Percentiles rank a stretch among this genome's conserved stretches.
Conservation (phyloP, 225 moss, liverwort and hornwort genomes). For the Bryum argenteum region DNA sequence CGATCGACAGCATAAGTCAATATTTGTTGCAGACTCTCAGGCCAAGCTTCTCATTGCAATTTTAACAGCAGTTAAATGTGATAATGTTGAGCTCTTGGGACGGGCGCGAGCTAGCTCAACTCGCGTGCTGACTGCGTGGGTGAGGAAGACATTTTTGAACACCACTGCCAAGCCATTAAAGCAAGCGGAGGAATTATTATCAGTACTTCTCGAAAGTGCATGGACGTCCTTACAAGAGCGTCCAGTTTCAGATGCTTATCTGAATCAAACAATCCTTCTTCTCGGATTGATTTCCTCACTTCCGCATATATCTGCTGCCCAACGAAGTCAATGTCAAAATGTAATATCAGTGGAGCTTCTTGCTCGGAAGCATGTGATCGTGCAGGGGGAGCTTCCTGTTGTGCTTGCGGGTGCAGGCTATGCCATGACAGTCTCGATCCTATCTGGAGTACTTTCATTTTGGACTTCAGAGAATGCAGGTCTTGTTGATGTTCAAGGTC, state of each 20-base stretch:
- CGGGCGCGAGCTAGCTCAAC: constrained; percentile 60
- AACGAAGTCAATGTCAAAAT: constrained; percentile 55
- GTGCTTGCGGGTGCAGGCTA: constrained; percentile 86
- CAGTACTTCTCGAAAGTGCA: constrained; percentile 45
- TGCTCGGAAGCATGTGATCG: constrained; percentile 56
- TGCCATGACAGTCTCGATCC: constrained; percentile 54
- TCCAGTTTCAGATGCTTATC: constrained; percentile 65
- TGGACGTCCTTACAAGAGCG: constrained; percentile 55
- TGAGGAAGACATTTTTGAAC: constrained; percentile 66
- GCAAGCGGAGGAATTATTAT: constrained; percentile 55
- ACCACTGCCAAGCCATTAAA: constrained; percentile 40
- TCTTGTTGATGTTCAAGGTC: constrained; percentile 39
- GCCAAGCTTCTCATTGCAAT: constrained; percentile 74
- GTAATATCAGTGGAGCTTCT: constrained; percentile 56
- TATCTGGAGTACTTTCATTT: constrained; percentile 58
- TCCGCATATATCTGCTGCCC: constrained; percentile 39
- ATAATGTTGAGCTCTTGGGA: constrained; percentile 55
- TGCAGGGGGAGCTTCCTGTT: constrained; percentile 48
- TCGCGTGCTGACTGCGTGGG: constrained; percentile 64
- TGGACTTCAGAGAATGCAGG: constrained; percentile 51
- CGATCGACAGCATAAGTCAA: constrained; percentile 58
- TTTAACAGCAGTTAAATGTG: constrained; percentile 53
- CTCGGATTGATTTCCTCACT: constrained; percentile 61
- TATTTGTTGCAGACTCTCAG: constrained; percentile 87
- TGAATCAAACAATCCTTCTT: constrained; percentile 67